phyloP scores from a whole-genome alignment of 148 eudicot genomes.

The Simmondsia chinensis region DNA sequence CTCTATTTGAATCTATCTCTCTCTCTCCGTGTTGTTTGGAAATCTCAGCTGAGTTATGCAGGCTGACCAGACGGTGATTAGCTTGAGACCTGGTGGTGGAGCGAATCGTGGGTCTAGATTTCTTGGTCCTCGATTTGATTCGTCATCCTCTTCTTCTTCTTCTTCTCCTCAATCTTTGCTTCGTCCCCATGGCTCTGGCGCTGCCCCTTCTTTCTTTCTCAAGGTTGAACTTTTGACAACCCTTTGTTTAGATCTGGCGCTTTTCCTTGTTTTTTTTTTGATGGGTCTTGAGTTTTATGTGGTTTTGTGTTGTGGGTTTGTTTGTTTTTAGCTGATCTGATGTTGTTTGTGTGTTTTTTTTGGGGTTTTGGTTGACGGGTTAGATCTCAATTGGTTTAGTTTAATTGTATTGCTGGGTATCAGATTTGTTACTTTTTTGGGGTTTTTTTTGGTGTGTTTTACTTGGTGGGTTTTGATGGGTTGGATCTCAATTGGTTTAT shows the following conservation, averaged over 20 bases:
- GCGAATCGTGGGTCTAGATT: slow-evolving; percentile 57
- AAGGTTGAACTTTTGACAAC: slow-evolving; percentile 28
- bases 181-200: slow-evolving; percentile 64
- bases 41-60: slow-evolving; percentile 48
- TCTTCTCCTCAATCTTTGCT: slow-evolving; percentile 22
- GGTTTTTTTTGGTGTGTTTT: background rate
- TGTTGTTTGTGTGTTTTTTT: slow-evolving; percentile 6
- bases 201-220: slow-evolving; percentile 24
- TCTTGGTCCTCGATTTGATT: slow-evolving; percentile 57
- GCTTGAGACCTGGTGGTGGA: slow-evolving; percentile 92
- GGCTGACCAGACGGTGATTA: slow-evolving; percentile 86
- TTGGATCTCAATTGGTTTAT: background rate
- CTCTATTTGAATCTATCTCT: background rate
- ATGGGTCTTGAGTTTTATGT: slow-evolving; percentile 1
- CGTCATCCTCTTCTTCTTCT: slow-evolving; percentile 27
- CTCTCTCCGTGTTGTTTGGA: background rate
- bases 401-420: background rate
- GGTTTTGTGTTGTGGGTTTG: slow-evolving; percentile 4
- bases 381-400: background rate
- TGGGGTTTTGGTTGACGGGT: slow-evolving; percentile 1
- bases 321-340: background rate
- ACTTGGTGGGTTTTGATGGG: background rate
- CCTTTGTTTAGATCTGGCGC: slow-evolving; percentile 15
- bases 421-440: too few species aligned
- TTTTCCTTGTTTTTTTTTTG: background rate